Evolutionary conservation across 441 rosid genomes (phyloP).

Genomic region (Adansonia madagascariensis): DNA sequence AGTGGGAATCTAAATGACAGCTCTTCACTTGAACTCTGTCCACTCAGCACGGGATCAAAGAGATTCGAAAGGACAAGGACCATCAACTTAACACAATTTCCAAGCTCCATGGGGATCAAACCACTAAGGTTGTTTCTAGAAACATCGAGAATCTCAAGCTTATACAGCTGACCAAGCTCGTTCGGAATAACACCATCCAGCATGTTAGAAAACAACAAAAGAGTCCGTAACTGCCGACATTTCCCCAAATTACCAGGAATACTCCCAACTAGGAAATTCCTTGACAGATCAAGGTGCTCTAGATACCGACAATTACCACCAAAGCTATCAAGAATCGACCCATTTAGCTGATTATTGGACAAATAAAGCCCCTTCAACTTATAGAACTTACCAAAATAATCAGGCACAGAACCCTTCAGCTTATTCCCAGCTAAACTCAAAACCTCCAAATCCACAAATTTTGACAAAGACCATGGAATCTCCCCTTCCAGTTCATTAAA

Average conservation of each 20-base stretch:
- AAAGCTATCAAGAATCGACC: constrained; percentile 46
- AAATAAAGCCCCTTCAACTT: constrained; percentile 50
- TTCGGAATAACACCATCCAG: constrained; percentile 56
- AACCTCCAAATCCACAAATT: constrained; percentile 44
- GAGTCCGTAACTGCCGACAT: constrained; percentile 48
- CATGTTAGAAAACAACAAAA: constrained; percentile 58
- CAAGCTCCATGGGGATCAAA: constrained; percentile 54
- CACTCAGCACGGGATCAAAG: constrained; percentile 37
- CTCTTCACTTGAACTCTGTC: constrained; percentile 8
- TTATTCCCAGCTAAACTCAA: constrained; percentile 64
- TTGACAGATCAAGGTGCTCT: constrained; percentile 66
- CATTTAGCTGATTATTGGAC: constrained; percentile 47
- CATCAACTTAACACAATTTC: constrained; percentile 51
- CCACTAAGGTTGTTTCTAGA: constrained; percentile 61
- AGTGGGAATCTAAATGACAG: neutral
- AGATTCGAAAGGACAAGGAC: constrained; percentile 58
- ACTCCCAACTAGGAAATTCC: constrained; percentile 52
- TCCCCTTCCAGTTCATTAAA: constrained; percentile 53
- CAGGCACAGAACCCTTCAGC: constrained; percentile 54
- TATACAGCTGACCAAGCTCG: constrained; percentile 52
- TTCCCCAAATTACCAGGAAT: constrained; percentile 61
- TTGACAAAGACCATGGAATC: constrained; percentile 42
- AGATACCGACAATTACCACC: constrained; percentile 51
- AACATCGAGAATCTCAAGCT: constrained; percentile 62
- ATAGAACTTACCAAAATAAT: constrained; percentile 44